A percentile compares a stretch with the other conserved stretches of the same genome.
Evolutionary conservation across 179 eudicot genomes (phyloP).

Genomic region (Vitellaria paradoxa): DNA sequence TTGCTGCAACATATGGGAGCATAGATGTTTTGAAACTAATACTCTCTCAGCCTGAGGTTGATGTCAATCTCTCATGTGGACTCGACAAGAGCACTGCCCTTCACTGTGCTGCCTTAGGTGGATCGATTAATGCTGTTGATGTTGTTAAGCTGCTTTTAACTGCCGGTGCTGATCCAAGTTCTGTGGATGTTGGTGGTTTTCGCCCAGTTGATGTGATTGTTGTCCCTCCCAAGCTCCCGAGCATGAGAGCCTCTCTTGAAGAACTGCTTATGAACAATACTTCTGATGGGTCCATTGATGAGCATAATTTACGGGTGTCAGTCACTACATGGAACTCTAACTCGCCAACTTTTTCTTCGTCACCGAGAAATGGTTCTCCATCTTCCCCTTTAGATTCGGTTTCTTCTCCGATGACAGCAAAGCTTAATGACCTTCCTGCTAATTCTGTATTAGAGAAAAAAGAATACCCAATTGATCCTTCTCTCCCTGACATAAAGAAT

Average conservation of each 20-base stretch:
- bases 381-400: constrained; percentile 18
- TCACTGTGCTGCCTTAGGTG: constrained; percentile 60
- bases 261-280: constrained; percentile 28
- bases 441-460: constrained; percentile 21
- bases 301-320: constrained; percentile 13
- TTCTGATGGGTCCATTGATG: constrained; percentile 21
- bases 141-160: constrained; percentile 44
- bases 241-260: constrained; percentile 30
- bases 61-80: constrained; percentile 49
- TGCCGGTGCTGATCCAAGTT: constrained; percentile 42
- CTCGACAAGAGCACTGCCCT: constrained; percentile 56
- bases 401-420: constrained; percentile 13
- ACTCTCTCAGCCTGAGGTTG: constrained; percentile 36
- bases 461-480: constrained; percentile 29
- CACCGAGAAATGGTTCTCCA: constrained; percentile 22
- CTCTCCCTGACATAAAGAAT: constrained; percentile 46
- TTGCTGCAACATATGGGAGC: constrained; percentile 63
- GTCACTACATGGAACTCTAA: constrained; percentile 12
- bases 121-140: constrained; percentile 37
- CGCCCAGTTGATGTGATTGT: constrained; percentile 53
- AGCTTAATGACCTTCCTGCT: constrained; percentile 15
- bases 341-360: constrained; percentile 17
- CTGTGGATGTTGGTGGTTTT: constrained; percentile 37
- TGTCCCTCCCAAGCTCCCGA: constrained; percentile 25
- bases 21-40: constrained; percentile 41